Conservation (phyloP, 2,329 filamentous ascomycete species). For the Alternaria hordeiaustralica region DNA sequence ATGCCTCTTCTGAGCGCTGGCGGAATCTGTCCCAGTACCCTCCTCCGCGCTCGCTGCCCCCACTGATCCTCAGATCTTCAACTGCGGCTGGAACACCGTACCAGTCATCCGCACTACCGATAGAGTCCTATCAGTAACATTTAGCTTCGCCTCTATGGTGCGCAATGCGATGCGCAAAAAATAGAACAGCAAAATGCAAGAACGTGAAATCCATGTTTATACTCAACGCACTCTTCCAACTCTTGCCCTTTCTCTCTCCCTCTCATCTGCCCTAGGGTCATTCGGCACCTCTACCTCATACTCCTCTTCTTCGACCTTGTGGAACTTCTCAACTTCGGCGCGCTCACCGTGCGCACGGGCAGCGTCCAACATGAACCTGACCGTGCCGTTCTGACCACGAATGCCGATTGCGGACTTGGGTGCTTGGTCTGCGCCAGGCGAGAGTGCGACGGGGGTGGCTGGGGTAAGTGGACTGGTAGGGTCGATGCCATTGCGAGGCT, state of each 20-base stretch:
- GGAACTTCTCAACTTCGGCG: slow-evolving; percentile 70
- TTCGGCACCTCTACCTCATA: slow-evolving; percentile 71
- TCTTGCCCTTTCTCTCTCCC: slow-evolving; percentile 27
- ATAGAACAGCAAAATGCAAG: slow-evolving; percentile 1
- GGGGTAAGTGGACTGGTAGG: slow-evolving; percentile 46
- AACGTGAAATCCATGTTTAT: slow-evolving; percentile 12
- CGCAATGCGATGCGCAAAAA: not conserved
- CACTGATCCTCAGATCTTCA: not conserved
- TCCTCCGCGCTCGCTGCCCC: not conserved
- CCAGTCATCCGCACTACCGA: not conserved
- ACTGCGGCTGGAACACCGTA: not conserved
- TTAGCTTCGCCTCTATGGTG: not conserved
- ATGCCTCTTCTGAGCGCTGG: not conserved
- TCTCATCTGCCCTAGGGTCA: slow-evolving; percentile 22
- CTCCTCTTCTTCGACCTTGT: slow-evolving; percentile 76
- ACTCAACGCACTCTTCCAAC: slow-evolving; percentile 39
- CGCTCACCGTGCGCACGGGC: slow-evolving; percentile 76
- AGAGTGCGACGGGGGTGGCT: slow-evolving; percentile 55
- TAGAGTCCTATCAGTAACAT: not conserved
- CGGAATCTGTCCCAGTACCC: not conserved
- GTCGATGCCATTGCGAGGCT: slow-evolving; percentile 45
- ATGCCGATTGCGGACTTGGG: slow-evolving; percentile 43
- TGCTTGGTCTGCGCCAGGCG: slow-evolving; percentile 43
- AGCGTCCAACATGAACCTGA: slow-evolving; percentile 87
- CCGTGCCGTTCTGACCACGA: slow-evolving; percentile 70